Base-by-base conservation (phyloP, 352 stramenopile species). In the Globisporangium radiosum region DNA sequence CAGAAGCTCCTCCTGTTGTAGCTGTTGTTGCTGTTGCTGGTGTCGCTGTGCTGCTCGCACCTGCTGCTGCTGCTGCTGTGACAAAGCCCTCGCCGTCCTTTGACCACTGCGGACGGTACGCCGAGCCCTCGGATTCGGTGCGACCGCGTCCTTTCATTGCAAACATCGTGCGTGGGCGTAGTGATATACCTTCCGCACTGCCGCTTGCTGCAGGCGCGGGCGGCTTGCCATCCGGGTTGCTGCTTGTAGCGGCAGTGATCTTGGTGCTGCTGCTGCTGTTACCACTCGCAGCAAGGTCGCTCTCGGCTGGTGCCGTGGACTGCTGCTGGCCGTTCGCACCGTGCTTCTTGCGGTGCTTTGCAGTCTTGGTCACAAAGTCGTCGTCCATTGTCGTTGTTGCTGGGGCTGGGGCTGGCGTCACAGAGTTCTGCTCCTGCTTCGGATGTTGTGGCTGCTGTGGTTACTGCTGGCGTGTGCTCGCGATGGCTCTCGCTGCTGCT, bases 141-240 rank as follows among this genome's bases (percentile, higher is more conserved):
- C 75, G 78, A 10, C 80, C 81, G 14, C 82, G 73, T 52, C 85
- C 85, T 60, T 92, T 94, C 69, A 92, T 88, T n/a, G 81, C 81
- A 57, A 94, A 94, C 85, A 94, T 94, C 44, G 81, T 94, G 58
- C 85, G 82, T 61, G 85, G 85, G n/a, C 85, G 69, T 57, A 94
- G 65, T 49, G 82, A 92, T 47, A 92, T 92, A 49, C 69, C 68
- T 7, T 77, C 68, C 47, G 59, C 64, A 49, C 57, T 64, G 36
- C 36, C 52, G 60, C 48, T 56, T 15, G 47, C 52, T 4, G 50
- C 25, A 8, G 63, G 39, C 6, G 38, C 33, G 17, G 61, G 50
- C 36, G 52, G 54, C 38, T 60, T 57, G 43, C 53, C 55, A 39
- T 51, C 51, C 25, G 25, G 25, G 25, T 33, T 33, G 25, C 25